Conservation (phyloP, 2,329 filamentous ascomycete genomes). For the Grosmannia huntii region DNA sequence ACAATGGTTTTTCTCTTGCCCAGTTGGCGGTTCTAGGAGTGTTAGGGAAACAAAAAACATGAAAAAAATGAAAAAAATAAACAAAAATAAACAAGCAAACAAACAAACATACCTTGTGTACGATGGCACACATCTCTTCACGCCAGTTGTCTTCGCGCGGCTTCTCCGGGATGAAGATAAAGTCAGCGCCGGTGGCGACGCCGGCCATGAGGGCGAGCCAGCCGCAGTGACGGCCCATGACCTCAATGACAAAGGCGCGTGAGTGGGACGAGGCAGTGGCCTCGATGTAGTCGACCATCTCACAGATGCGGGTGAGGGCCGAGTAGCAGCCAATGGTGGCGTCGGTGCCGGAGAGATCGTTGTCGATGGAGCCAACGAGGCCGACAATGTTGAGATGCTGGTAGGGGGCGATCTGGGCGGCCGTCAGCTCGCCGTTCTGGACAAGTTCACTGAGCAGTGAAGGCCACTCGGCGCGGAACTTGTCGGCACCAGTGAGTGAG, state of each 20-base stretch:
- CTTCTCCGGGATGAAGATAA: slow-evolving; percentile 92
- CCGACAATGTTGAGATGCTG: slow-evolving; percentile 90
- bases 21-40: slow-evolving; percentile 58
- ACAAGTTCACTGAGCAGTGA: slow-evolving; percentile 78
- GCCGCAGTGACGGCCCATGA: slow-evolving; percentile 96
- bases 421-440: slow-evolving; percentile 53
- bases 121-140: slow-evolving; percentile 67
- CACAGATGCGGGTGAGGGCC: slow-evolving; percentile 81
- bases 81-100: too few relatives aligned
- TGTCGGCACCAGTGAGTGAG: slow-evolving; percentile 88
- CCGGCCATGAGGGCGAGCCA: slow-evolving; percentile 96
- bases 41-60: too few relatives aligned
- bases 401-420: slow-evolving; percentile 62
- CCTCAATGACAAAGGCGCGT: slow-evolving; percentile 91
- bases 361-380: slow-evolving; percentile 93
- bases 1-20: slow-evolving; percentile 98
- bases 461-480: slow-evolving; percentile 87
- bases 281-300: slow-evolving; percentile 94
- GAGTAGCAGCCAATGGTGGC: slow-evolving; percentile 97
- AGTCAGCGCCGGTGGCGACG: slow-evolving; percentile 89
- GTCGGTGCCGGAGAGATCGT: slow-evolving; percentile 93
- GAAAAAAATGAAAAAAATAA: neutral
- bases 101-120: neutral
- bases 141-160: slow-evolving; percentile 81
- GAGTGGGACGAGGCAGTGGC: slow-evolving; percentile 91